These are phyloP conservation scores for Calocera cornea DNA, from an alignment of 768 basidiomycete genomes.

Conservation along the genomic window DNA sequence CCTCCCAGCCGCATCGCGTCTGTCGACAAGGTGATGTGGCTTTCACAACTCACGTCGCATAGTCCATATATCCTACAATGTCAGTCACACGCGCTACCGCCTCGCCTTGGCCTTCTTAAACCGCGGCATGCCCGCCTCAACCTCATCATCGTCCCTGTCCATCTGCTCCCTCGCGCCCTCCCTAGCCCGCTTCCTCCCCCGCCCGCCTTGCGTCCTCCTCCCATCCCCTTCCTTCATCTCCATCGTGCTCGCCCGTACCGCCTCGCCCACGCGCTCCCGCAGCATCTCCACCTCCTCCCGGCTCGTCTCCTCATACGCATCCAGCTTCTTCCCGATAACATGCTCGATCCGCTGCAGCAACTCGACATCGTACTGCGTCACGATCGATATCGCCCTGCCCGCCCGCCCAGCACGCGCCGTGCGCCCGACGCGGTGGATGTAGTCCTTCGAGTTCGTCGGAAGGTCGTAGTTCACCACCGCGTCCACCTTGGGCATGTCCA, in stretches of 20 bases:
- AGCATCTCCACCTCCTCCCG: conserved; percentile 79
- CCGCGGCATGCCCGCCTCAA: conserved; percentile 77
- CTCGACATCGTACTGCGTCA: conserved; percentile 97
- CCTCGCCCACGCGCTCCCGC: conserved; percentile 80
- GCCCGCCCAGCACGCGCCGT: conserved; percentile 96
- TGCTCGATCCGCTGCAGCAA: conserved; percentile 87
- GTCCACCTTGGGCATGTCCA: conserved; percentile 93
- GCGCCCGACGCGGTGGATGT: conserved; percentile 94
- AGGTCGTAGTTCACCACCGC: conserved; percentile 97
- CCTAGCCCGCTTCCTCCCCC: conserved; percentile 37
- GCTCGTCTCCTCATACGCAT: conserved; percentile 63
- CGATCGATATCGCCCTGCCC: conserved; percentile 93
- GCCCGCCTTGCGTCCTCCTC: conserved; percentile 29
- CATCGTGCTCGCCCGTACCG: conserved; percentile 50
- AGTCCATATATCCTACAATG: too few relatives aligned
- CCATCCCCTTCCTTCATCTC: conserved; percentile 61
- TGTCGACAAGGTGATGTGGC: too few relatives aligned
- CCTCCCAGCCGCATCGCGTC: too few relatives aligned
- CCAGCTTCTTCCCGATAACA: conserved; percentile 86
- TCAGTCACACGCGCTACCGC: too few relatives aligned
- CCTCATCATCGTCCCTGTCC: conserved; percentile 85
- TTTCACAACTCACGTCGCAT: too few relatives aligned
- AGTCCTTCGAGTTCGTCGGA: conserved; percentile 96
- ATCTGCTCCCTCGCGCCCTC: conserved; percentile 50
- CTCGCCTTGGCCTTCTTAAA: conserved; percentile 32